These are phyloP conservation scores for Coleophoma eucalyptorum DNA, from an alignment of 2,329 filamentous ascomycete genomes.

Conservation along the genomic window DNA sequence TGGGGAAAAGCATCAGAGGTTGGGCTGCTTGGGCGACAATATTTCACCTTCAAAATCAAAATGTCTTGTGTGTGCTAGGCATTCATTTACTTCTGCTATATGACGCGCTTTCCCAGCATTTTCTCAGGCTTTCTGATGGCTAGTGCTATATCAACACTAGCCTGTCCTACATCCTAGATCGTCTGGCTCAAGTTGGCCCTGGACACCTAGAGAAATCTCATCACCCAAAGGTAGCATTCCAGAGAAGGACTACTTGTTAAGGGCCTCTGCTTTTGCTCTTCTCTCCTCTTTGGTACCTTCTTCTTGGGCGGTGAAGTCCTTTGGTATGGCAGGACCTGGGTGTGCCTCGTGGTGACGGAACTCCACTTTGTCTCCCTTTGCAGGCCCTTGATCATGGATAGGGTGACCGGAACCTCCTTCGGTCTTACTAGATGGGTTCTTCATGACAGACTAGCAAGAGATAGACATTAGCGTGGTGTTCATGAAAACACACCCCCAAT, in stretches of 20 bases:
- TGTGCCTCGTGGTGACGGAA: slow-evolving; percentile 50
- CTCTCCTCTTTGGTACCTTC: slow-evolving; percentile 68
- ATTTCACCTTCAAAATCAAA: too few species aligned
- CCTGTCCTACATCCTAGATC: slow-evolving; percentile 1
- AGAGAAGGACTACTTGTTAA: slow-evolving; percentile 51
- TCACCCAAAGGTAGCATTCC: slow-evolving; percentile 13
- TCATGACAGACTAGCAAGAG: slow-evolving; percentile 21
- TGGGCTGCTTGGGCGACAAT: too few species aligned
- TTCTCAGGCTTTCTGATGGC: too few species aligned
- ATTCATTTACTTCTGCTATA: too few species aligned
- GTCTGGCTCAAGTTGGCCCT: not conserved
- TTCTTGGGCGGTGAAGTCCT: slow-evolving; percentile 47
- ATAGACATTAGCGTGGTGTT: not conserved
- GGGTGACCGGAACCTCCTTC: slow-evolving; percentile 28
- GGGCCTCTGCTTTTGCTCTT: slow-evolving; percentile 56
- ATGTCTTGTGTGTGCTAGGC: too few species aligned
- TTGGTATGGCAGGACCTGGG: slow-evolving; percentile 53
- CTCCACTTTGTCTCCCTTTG: slow-evolving; percentile 41
- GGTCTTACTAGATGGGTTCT: slow-evolving; percentile 29
- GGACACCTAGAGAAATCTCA: slow-evolving; percentile 13
- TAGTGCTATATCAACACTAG: too few species aligned
- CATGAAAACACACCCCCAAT: not conserved
- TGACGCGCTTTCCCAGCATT: too few species aligned
- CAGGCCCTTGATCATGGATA: slow-evolving; percentile 28
- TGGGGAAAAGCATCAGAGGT: too few species aligned